Conservation (phyloP, 305 asterid species). For the Solanum hybrid region DNA sequence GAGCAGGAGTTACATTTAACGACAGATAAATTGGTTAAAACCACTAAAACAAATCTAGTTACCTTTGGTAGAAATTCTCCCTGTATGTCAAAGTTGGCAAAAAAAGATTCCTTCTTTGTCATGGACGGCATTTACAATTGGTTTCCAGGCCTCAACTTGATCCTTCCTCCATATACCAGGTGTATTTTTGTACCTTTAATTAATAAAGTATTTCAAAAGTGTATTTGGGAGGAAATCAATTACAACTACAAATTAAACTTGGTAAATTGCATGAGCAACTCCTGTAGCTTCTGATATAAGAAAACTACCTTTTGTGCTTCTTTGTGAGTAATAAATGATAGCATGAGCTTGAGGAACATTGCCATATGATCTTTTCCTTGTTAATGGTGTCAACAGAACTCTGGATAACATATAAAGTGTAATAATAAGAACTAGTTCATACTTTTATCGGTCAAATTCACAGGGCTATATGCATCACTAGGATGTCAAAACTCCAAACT, state of each 20-base stretch:
- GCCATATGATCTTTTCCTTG: constrained; percentile 43
- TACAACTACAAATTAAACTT: neutral
- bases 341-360: constrained; percentile 54
- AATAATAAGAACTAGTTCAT: too few relatives aligned
- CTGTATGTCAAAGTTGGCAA: neutral
- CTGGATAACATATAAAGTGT: neutral
- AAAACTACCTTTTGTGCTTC: constrained; percentile 44
- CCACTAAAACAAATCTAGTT: neutral
- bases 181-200: constrained; percentile 34
- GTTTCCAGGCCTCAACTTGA: constrained; percentile 17
- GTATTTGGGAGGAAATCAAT: neutral
- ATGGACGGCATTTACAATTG: too few relatives aligned
- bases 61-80: constrained; percentile 37
- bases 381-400: constrained; percentile 27
- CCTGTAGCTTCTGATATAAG: constrained; percentile 39
- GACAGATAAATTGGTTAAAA: neutral
- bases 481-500: too few relatives aligned
- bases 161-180: constrained; percentile 56
- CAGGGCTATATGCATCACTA: too few relatives aligned
- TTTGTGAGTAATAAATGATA: constrained; percentile 41
- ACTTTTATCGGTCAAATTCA: too few relatives aligned
- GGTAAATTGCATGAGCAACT: constrained; percentile 21
- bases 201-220: neutral
- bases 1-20: neutral
- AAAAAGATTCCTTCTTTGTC: too few relatives aligned